Evolutionary conservation across 495 filamentous ascomycete species (phyloP), one percentile per base, ranked within the genome.

Genomic region (Hypoxylon lenormandii): DNA sequence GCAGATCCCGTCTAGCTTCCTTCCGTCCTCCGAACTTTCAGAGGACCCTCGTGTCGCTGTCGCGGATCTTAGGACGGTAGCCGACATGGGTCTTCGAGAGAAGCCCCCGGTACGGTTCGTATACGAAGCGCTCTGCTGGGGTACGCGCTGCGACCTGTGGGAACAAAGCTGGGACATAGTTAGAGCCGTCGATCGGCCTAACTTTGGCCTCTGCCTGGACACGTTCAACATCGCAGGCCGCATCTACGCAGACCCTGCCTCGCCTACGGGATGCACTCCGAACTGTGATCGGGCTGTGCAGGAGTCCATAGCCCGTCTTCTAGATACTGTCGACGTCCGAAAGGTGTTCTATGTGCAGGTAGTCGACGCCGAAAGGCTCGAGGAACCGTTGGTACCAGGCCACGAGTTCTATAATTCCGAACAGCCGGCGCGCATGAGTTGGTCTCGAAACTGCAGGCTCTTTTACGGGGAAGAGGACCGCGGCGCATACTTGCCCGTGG

Each of bases 291-390:
- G 77, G 1, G 84, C 85, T 6, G 78, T 92, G 12, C 75, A 77
- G 18, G 80, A 78, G 8, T 90, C 88, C 3, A 78, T 96, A 38
- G 74, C 78, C 7, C 80, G 81, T 46, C 79, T 95, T 28, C 77
- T 87, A 0, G 63, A 76, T 0, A 79, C 79, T 0, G 82, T 94
- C 37, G 86, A 92, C 51, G 77, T 87, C 3, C 74, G 78, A 37
- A 94, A 93, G 80, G 82, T 96, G 5, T 92, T 92, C 73, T 92
- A 90, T 66, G 83, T 94, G 5, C 92, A 96, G 78, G 82, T 94
- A 30, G 90, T 91, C 8, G 91, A 96, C 64, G 92, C 88, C 12
- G 90, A 91, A 74, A 80, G 85, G 21, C 80, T 93, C 1, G 56
- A 64, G 1, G 70, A 80, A 16, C 90, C 90, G 5, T 78, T 94